Evolutionary conservation across 176 grass and related monocot species (phyloP), one percentile per base, ranked within the genome.

Genomic region (Ananas comosus): DNA sequence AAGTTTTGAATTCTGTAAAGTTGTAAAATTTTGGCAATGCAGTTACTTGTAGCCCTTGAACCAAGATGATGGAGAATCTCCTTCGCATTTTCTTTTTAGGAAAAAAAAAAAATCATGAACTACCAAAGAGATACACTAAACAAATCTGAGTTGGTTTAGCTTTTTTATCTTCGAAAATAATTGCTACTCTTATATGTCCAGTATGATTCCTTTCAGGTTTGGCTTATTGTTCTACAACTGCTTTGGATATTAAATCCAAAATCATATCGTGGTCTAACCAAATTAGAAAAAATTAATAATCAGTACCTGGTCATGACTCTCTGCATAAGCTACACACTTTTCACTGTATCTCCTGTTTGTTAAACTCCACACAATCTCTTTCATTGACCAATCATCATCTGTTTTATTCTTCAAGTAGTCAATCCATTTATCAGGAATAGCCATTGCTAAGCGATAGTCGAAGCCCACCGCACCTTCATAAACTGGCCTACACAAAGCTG

Each of bases 381-480:
- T 72, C 87, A 91, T 91, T 50, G 81, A 87, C 94, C 87, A 99
- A 68, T 86, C 78, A 2, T 12, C 49, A 61, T 93, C 89, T 5
- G 47, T 74, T 85, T 89, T 90, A 49, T 99, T 99, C 74, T 99
- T 99, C 72, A 99, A 81, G 68, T 85, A 83, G 69, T 99, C 87
- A 48, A 88, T 99, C 89, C 94, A 99, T 82, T 79, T 90, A 80
- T 99, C 94, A 70, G 94, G 94, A 72, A 99, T 89, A 68, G 94
- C 89, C 94, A 93, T 93, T 64, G 94, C 89, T 69, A 99, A 73
- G 59, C 94, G 83, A 80, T 90, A 90, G 76, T 92, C 89, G 84
- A 99, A 99, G 47, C 94, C 94, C 52, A 90, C 80, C 57, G 87
- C 94, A 88, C 89, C 89, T 90, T 99, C 94, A 65, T 69, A 54